phyloP scores from a whole-genome alignment of 2,329 filamentous ascomycete species.

The Simplicillium aogashimaense region DNA sequence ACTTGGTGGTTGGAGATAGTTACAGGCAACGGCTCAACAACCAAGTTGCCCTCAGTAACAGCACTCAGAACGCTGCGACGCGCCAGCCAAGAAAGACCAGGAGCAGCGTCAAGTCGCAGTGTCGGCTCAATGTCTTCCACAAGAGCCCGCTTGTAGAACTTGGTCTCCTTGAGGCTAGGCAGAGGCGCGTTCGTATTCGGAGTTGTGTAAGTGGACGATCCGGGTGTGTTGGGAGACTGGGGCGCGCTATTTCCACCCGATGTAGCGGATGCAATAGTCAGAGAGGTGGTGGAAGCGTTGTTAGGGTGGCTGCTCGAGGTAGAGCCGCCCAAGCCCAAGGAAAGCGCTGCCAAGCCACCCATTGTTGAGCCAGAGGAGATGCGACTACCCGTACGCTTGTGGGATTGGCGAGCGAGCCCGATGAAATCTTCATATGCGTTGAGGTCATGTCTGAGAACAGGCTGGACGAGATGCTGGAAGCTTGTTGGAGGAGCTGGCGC shows the following conservation, averaged over 20 bases:
- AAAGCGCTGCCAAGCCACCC: slow-evolving; percentile 36
- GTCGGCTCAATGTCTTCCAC: slow-evolving; percentile 93
- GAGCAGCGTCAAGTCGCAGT: slow-evolving; percentile 77
- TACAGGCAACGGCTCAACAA: slow-evolving; percentile 78
- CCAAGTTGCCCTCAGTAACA: slow-evolving; percentile 74
- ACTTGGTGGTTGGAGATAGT: slow-evolving; percentile 38
- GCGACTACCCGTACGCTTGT: slow-evolving; percentile 50
- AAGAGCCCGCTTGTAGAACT: slow-evolving; percentile 86
- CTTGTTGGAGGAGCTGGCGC: slow-evolving; percentile 53
- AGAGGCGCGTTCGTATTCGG: slow-evolving; percentile 23
- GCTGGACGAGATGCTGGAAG: slow-evolving; percentile 74
- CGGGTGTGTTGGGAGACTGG: slow-evolving; percentile 47
- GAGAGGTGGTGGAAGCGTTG: slow-evolving; percentile 51
- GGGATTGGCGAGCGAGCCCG: slow-evolving; percentile 60
- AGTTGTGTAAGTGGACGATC: slow-evolving; percentile 36
- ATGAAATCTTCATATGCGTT: slow-evolving; percentile 77
- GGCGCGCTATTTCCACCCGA: slow-evolving; percentile 42
- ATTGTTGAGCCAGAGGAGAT: slow-evolving; percentile 57
- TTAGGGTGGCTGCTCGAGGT: slow-evolving; percentile 38
- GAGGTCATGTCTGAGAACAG: slow-evolving; percentile 74
- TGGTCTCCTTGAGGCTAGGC: slow-evolving; percentile 73
- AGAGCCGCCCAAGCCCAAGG: slow-evolving; percentile 34
- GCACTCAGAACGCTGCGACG: slow-evolving; percentile 74
- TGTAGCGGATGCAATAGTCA: slow-evolving; percentile 34
- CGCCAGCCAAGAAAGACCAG: slow-evolving; percentile 87